These are phyloP conservation scores for Aureobasidium pullulans DNA, from an alignment of 2,329 filamentous ascomycete genomes.

Conservation along the genomic window DNA sequence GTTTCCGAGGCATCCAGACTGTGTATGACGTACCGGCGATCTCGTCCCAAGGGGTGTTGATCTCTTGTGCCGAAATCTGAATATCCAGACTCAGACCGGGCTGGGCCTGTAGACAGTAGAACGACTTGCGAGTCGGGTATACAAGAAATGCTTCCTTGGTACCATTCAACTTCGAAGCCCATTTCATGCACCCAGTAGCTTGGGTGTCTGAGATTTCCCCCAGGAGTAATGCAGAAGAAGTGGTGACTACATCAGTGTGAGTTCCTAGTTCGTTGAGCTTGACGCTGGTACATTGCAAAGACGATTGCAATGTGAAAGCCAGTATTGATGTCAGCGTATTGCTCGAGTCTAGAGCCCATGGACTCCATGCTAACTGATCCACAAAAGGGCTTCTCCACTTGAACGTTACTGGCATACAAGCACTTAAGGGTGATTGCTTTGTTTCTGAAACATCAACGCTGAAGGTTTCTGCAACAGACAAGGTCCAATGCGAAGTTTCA, in stretches of 20 bases:
- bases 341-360: constrained; percentile 25
- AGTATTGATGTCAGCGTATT: constrained; percentile 25
- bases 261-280: neutral
- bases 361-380: constrained; percentile 33
- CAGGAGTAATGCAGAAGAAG: neutral
- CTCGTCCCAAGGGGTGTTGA: constrained; percentile 37
- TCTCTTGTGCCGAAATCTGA: constrained; percentile 22
- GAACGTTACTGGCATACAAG: constrained; percentile 19
- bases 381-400: constrained; percentile 28
- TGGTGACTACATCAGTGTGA: neutral
- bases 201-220: neutral
- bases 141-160: constrained; percentile 2
- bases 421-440: neutral
- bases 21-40: constrained; percentile 25
- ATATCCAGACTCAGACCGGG: neutral
- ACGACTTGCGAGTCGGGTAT: neutral
- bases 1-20: neutral
- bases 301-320: constrained; percentile 24
- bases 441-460: neutral
- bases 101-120: constrained; percentile 4
- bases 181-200: constrained; percentile 19
- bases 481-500: constrained; percentile 16
- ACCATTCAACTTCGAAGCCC: constrained; percentile 14
- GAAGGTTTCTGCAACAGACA: constrained; percentile 4
- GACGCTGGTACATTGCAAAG: neutral